Percentiles rank a stretch among this genome's conserved stretches.
Conservation (phyloP, 805 yeast genomes). For the Suhomyces faveliae region DNA sequence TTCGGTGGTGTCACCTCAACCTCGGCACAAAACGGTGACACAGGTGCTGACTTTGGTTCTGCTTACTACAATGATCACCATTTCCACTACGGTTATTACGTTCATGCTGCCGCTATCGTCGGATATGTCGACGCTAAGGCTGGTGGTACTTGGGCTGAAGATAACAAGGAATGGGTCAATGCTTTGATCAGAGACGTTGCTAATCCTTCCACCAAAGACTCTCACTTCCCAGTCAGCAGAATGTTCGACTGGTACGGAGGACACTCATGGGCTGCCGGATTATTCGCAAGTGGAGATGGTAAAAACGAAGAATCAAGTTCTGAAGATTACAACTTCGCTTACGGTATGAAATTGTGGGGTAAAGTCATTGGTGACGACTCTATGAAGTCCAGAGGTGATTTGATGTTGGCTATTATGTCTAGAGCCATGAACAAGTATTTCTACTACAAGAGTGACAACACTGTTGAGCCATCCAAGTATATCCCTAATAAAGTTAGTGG, state of each 20-base stretch:
- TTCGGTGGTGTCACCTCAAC: constrained; percentile 58
- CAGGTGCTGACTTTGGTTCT: constrained; percentile 62
- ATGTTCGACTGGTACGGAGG: constrained; percentile 27
- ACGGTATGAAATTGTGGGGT: constrained; percentile 28
- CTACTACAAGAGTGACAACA: constrained; percentile 18
- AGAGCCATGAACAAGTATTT: constrained; percentile 22
- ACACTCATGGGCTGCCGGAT: constrained; percentile 28
- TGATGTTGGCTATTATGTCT: constrained; percentile 22
- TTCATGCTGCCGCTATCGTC: constrained; percentile 79
- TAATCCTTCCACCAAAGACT: constrained; percentile 19
- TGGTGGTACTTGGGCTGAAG: constrained; percentile 54
- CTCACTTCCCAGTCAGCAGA: constrained; percentile 22
- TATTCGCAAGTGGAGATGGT: constrained; percentile 19
- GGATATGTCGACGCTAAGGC: constrained; percentile 58
- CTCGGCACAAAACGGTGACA: constrained; percentile 44
- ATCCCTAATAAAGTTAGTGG: constrained; percentile 23
- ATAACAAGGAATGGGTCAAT: constrained; percentile 23
- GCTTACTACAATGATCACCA: constrained; percentile 84
- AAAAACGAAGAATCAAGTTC: constrained; percentile 23
- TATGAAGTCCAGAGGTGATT: constrained; percentile 26
- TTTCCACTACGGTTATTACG: constrained; percentile 81
- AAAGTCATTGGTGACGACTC: constrained; percentile 18
- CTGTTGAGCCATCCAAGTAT: constrained; percentile 14
- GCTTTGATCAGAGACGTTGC: constrained; percentile 25
- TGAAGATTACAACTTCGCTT: constrained; percentile 26